Evolutionary conservation across 345 rosid genomes (phyloP), one percentile per base, ranked within the genome.

Genomic region (Hirschfeldia incana): DNA sequence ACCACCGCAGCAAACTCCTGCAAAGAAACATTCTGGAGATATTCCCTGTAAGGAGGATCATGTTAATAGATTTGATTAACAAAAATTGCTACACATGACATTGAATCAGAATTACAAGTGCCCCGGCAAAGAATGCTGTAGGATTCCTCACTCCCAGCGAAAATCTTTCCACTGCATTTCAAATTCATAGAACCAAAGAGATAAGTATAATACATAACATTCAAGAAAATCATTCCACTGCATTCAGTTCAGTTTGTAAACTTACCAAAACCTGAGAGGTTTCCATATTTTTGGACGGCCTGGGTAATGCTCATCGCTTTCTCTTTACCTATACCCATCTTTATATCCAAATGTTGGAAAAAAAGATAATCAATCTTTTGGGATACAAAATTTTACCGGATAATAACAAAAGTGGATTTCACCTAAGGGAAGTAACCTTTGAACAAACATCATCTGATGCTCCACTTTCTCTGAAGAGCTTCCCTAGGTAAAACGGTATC

Each of bases 1-100:
- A 64, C 97, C 91, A 9, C 97, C 97, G 39, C 93, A 86, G 73
- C 98, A 94, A 79, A 94, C 98, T 81, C 98, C 98, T 62, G 91
- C 94, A 74, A 94, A 92, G 83, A 92, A 94, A 80, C 81, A 84
- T 61, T 87, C 96, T 5, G 96, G 96, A 82, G 96, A 87, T 84
- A 92, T 81, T 66, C 98, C 96, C 97, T 94, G 88, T 73, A 46
- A 72, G 1, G 1, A 5, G 15, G 0, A 28, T 63, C 66, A 74
- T 53, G 29, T 68, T 3, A 11, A 33, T 16, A 65, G 0, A 34
- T 66, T 44, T 59, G 28, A 70, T 13, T 28, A 55, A 68, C 69
- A 55, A 51, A 55, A 55, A 27, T 39, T 17, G 9, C 27, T n/a
- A 17, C 49, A 65, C 27, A 26, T 4, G 11, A 42, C 11, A 46